Percentiles rank a stretch among this genome's conserved stretches.
phyloP scores from a whole-genome alignment of 1,284 basidiomycete genomes.

The Trichosporon ovoides region DNA sequence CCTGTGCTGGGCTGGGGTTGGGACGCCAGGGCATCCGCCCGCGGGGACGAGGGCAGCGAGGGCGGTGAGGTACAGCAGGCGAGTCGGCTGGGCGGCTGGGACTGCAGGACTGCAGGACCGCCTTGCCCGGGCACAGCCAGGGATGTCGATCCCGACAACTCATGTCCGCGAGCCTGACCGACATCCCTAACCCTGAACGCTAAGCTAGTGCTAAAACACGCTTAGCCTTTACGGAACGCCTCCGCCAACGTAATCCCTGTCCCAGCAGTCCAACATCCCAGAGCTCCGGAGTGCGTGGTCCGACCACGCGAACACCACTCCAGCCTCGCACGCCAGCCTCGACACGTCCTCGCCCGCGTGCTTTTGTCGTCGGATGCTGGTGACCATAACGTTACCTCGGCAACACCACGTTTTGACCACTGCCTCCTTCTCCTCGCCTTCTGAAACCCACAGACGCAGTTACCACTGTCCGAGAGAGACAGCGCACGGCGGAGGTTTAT shows the following conservation, averaged over 20 bases:
- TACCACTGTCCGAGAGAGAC: not conserved
- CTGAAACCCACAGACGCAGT: not conserved
- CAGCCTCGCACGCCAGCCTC: too few species aligned
- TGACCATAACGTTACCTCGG: not conserved
- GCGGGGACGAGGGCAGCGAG: not conserved
- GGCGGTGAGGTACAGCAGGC: constrained; percentile 1
- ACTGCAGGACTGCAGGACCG: too few species aligned
- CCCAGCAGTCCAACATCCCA: constrained; percentile 3
- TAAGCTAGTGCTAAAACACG: constrained; percentile 6
- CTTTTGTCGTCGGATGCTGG: not conserved
- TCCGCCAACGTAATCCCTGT: constrained; percentile 5
- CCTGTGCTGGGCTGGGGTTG: not conserved
- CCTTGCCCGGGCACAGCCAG: constrained; percentile 2
- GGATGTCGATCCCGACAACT: constrained; percentile 6
- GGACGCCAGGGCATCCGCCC: not conserved
- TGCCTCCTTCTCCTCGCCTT: not conserved
- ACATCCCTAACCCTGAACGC: constrained; percentile 2
- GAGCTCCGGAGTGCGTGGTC: not conserved
- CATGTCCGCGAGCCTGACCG: constrained; percentile 6
- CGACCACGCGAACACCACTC: not conserved
- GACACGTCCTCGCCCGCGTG: not conserved
- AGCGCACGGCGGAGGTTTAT: not conserved
- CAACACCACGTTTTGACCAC: constrained; percentile 1
- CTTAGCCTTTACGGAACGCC: constrained; percentile 4
- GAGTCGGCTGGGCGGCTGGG: not conserved